phyloP scores from a whole-genome alignment of 352 stramenopile species.

The Phytophthora ramorum region DNA sequence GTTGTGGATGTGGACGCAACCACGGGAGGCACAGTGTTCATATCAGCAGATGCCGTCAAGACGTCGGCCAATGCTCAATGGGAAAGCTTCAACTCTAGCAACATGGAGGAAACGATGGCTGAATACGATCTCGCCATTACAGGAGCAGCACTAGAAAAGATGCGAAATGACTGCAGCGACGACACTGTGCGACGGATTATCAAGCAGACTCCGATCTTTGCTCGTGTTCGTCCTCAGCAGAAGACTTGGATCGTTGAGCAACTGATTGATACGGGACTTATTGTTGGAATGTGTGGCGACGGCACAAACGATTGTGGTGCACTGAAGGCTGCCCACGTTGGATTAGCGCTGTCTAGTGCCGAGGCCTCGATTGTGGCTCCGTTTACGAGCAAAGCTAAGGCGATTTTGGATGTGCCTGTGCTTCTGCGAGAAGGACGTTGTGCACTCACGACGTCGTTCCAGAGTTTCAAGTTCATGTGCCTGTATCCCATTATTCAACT shows the following conservation, averaged over 20 bases:
- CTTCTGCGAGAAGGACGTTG: constrained; percentile 88
- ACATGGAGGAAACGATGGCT: constrained; percentile 30
- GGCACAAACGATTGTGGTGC: constrained; percentile 88
- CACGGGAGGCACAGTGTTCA: constrained; percentile 28
- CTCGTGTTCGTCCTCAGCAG: constrained; percentile 57
- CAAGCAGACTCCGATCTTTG: constrained; percentile 56
- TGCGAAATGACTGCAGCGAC: constrained; percentile 34
- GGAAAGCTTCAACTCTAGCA: constrained; percentile 37
- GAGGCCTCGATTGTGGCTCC: constrained; percentile 88
- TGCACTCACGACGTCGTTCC: constrained; percentile 69
- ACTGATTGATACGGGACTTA: constrained; percentile 50
- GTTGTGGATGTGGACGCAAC: constrained; percentile 47
- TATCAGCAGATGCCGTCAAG: constrained; percentile 42
- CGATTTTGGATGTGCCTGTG: constrained; percentile 72
- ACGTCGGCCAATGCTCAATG: constrained; percentile 21
- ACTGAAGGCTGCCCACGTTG: constrained; percentile 87
- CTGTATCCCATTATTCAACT: constrained; percentile 67
- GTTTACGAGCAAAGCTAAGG: constrained; percentile 90
- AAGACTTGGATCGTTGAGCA: constrained; percentile 68
- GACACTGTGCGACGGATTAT: constrained; percentile 52
- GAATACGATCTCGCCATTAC: constrained; percentile 59
- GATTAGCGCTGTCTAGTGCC: constrained; percentile 81
- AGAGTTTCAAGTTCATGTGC: constrained; percentile 68
- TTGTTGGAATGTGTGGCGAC: constrained; percentile 66
- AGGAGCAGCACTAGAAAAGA: constrained; percentile 50